These are phyloP conservation scores for Geosmithia putterillii DNA, from an alignment of 2,329 filamentous ascomycete species.

Conservation along the genomic window DNA sequence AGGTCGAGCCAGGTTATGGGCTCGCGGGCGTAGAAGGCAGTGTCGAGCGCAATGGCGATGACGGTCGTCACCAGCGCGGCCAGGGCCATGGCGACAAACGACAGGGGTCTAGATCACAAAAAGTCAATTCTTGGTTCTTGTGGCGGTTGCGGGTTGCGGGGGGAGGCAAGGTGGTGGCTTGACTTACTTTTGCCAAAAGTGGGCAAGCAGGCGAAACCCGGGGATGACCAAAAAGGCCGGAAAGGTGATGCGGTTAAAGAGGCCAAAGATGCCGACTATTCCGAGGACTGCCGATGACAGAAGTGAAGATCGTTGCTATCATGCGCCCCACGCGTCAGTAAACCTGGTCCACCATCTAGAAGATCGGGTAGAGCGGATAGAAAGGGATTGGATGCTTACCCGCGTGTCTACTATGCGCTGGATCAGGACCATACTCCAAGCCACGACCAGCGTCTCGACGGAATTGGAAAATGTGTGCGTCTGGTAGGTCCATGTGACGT, in stretches of 20 bases:
- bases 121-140: not conserved
- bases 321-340: slow-evolving; percentile 3
- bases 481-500: slow-evolving; percentile 98
- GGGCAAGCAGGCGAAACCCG: slow-evolving; percentile 68
- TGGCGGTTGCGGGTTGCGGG: not conserved
- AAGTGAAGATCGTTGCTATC: slow-evolving; percentile 60
- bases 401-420: slow-evolving; percentile 71
- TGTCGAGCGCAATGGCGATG: slow-evolving; percentile 72
- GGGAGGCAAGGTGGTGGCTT: not conserved
- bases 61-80: slow-evolving; percentile 56
- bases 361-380: not conserved
- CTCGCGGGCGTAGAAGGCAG: slow-evolving; percentile 61
- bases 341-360: too few relatives aligned
- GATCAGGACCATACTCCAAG: slow-evolving; percentile 88
- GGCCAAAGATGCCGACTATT: slow-evolving; percentile 68
- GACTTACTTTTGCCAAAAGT: slow-evolving; percentile 68
- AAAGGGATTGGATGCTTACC: slow-evolving; percentile 33
- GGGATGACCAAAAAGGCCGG: slow-evolving; percentile 85
- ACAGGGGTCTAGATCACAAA: slow-evolving; percentile 32
- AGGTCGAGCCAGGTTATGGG: slow-evolving; percentile 54
- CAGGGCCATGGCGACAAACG: slow-evolving; percentile 49
- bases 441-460: slow-evolving; percentile 81
- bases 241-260: slow-evolving; percentile 97
- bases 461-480: slow-evolving; percentile 98
- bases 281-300: slow-evolving; percentile 69